Percentiles rank a stretch among this genome's conserved stretches.
Conservation (phyloP, 2,329 filamentous ascomycete genomes). For the Aspergillus sclerotialis region DNA sequence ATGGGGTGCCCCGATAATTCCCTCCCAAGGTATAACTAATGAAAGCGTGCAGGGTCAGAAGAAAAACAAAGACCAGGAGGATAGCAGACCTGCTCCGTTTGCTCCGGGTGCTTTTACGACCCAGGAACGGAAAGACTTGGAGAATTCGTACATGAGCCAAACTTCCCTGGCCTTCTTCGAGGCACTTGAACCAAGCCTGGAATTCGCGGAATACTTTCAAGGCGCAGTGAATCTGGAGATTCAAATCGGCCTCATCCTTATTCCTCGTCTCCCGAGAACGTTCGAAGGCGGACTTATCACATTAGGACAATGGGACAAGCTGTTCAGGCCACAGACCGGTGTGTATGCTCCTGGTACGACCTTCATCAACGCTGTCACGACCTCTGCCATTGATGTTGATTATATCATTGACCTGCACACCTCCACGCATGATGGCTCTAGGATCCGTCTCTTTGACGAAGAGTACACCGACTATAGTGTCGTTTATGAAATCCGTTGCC, state of each 20-base stretch:
- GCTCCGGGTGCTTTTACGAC: not conserved
- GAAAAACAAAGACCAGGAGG: too few relatives aligned
- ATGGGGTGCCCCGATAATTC: too few relatives aligned
- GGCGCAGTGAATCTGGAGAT: constrained; percentile 29
- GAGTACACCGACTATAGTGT: constrained; percentile 16
- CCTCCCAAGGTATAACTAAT: too few relatives aligned
- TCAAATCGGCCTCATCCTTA: constrained; percentile 30
- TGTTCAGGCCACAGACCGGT: constrained; percentile 26
- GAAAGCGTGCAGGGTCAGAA: not conserved
- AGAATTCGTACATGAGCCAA: too few relatives aligned
- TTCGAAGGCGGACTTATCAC: constrained; percentile 11
- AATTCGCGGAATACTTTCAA: constrained; percentile 26
- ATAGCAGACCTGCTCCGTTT: too few relatives aligned
- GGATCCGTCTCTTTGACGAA: constrained; percentile 22
- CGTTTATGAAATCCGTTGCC: constrained; percentile 35
- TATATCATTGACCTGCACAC: constrained; percentile 28
- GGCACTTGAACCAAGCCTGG: constrained; percentile 23
- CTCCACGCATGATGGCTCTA: constrained; percentile 9
- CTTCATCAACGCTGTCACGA: constrained; percentile 33
- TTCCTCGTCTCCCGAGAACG: constrained; percentile 19
- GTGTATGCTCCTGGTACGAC: constrained; percentile 20
- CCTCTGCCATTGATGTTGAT: constrained; percentile 34
- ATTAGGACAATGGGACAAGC: constrained; percentile 19
- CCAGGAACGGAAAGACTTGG: not conserved
- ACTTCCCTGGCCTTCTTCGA: constrained; percentile 24